These are phyloP conservation scores for Gnomoniopsis smithogilvyi DNA, from an alignment of 2,329 filamentous ascomycete genomes.

Conservation along the genomic window DNA sequence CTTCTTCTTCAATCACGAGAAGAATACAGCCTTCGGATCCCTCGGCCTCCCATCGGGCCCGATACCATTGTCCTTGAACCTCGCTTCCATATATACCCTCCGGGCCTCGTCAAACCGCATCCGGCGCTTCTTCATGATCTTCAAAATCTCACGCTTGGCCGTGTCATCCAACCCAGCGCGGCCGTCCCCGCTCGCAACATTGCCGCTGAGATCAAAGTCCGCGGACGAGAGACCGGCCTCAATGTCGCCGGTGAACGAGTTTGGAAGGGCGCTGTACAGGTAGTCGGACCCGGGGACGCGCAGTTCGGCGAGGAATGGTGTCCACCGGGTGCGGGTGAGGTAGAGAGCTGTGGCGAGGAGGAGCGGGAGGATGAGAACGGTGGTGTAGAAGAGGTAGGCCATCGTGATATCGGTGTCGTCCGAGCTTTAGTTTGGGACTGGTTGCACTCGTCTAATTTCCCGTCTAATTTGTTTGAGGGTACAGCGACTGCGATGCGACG, in stretches of 20 bases:
- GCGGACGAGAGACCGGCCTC: slow-evolving; percentile 81
- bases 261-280: slow-evolving; percentile 75
- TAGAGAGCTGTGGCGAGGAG: slow-evolving; percentile 73
- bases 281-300: slow-evolving; percentile 53
- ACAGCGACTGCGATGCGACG: background rate
- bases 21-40: slow-evolving; percentile 95
- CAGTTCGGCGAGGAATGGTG: slow-evolving; percentile 54
- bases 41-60: slow-evolving; percentile 80
- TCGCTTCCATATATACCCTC: slow-evolving; percentile 77
- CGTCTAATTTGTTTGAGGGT: background rate
- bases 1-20: slow-evolving; percentile 57
- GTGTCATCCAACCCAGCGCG: slow-evolving; percentile 77
- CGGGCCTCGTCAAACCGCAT: slow-evolving; percentile 90
- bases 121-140: slow-evolving; percentile 83
- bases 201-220: slow-evolving; percentile 78
- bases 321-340: slow-evolving; percentile 76
- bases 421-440: too few species aligned
- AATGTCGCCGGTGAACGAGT: slow-evolving; percentile 77
- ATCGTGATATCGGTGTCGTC: slow-evolving; percentile 45
- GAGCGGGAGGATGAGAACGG: slow-evolving; percentile 66
- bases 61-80: slow-evolving; percentile 85
- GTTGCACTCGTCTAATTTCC: background rate
- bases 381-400: slow-evolving; percentile 76
- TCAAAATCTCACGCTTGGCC: slow-evolving; percentile 77
- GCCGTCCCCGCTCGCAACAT: slow-evolving; percentile 75